Percentiles rank a stretch among this genome's conserved stretches.
Evolutionary conservation across 352 stramenopile genomes (phyloP).

Genomic region (Sclerospora graminicola): DNA sequence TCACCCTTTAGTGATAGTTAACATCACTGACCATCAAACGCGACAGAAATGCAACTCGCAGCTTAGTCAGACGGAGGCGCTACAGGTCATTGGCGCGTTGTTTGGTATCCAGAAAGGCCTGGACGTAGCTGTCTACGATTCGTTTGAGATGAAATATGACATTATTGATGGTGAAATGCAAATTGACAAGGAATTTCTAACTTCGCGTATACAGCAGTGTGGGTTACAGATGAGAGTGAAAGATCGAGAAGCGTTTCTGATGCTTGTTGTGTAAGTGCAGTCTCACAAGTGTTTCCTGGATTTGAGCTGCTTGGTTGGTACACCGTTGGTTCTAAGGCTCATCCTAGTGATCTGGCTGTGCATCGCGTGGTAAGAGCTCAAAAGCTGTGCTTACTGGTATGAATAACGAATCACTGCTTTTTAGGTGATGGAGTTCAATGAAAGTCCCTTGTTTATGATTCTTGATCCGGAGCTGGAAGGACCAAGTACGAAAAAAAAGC

Average conservation of each 20-base stretch:
- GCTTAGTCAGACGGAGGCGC: slow-evolving; percentile 29
- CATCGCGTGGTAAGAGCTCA: slow-evolving; percentile 44
- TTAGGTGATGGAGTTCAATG: slow-evolving; percentile 84
- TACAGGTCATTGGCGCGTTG: slow-evolving; percentile 80
- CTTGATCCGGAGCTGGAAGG: slow-evolving; percentile 53
- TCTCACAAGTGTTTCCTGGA: slow-evolving; percentile 77
- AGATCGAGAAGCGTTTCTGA: no score
- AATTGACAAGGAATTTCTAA: slow-evolving; percentile 80
- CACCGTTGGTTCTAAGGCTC: slow-evolving; percentile 61
- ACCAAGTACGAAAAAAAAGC: slow-evolving; percentile 73
- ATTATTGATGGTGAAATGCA: slow-evolving; percentile 36
- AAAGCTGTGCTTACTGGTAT: background rate
- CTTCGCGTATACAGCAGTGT: slow-evolving; percentile 74
- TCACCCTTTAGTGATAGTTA: slow-evolving; percentile 88
- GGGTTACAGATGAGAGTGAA: slow-evolving; percentile 11
- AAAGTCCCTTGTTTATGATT: slow-evolving; percentile 74
- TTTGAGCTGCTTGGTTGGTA: slow-evolving; percentile 88
- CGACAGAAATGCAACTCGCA: slow-evolving; percentile 61
- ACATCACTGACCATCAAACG: slow-evolving; percentile 93
- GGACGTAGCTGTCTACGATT: slow-evolving; percentile 76
- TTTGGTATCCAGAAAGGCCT: slow-evolving; percentile 87
- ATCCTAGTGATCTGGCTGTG: slow-evolving; percentile 59
- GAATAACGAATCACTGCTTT: background rate
- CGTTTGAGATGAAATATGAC: slow-evolving; percentile 84
- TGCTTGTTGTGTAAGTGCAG: slow-evolving; percentile 12